Conservation (phyloP, 225 moss, liverwort and hornwort genomes). For the Straminergon stramineum region DNA sequence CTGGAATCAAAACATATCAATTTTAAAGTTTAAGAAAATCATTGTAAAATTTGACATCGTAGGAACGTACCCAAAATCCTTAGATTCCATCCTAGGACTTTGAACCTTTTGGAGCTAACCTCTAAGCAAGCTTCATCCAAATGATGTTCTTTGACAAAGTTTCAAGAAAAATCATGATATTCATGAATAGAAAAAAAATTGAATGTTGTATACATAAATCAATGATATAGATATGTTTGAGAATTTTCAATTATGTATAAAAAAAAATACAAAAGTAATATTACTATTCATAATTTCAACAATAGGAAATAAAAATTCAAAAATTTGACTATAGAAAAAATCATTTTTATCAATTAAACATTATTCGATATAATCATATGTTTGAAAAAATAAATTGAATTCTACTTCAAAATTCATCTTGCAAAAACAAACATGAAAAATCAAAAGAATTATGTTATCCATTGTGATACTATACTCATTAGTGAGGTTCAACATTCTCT, state of each 20-base stretch:
- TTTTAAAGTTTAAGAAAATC: background rate
- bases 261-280: background rate
- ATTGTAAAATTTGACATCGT: background rate
- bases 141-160: background rate
- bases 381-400: background rate
- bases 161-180: background rate
- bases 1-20: background rate
- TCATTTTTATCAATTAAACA: background rate
- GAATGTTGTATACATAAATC: background rate
- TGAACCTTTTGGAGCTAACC: rapidly evolving
- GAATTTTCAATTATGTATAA: background rate
- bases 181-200: background rate
- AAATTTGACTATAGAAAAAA: background rate
- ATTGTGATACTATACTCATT: rapidly evolving
- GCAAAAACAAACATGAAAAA: background rate
- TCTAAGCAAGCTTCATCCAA: background rate
- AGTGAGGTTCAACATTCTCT: background rate
- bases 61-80: rapidly evolving
- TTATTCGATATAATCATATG: background rate
- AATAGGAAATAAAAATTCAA: rapidly evolving
- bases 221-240: no score
- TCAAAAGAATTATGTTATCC: background rate
- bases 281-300: background rate
- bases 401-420: background rate
- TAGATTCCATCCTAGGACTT: background rate